Conservation (phyloP, 2,329 filamentous ascomycete species). For the Fusarium veterinarium region DNA sequence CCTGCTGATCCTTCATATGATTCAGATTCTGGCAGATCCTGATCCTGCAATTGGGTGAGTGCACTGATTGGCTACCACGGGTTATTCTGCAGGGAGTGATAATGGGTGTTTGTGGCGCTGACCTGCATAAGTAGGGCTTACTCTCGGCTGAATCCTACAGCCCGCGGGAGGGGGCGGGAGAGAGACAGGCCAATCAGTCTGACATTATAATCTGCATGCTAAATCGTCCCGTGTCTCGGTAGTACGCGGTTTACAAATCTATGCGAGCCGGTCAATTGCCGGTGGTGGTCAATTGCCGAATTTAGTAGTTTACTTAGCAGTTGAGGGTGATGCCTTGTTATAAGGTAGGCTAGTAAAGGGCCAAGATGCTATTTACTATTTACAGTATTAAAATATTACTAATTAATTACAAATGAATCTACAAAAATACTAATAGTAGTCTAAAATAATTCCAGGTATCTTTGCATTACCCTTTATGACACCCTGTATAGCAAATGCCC, state of each 20-base stretch:
- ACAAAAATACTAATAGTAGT: too few relatives aligned
- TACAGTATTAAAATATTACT: background rate
- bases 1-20: background rate
- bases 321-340: too few relatives aligned
- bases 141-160: background rate
- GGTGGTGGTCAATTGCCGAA: background rate
- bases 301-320: rapidly evolving
- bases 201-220: background rate
- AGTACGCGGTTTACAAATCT: background rate
- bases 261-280: background rate
- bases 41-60: background rate
- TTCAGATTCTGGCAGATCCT: background rate
- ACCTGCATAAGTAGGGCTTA: background rate
- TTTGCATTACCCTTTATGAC: background rate
- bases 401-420: rapidly evolving
- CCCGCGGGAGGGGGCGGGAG: background rate
- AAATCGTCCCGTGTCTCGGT: background rate
- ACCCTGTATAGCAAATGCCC: too few relatives aligned
- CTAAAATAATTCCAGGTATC: rapidly evolving
- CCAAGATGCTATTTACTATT: too few relatives aligned
- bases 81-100: background rate
- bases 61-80: background rate
- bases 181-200: background rate
- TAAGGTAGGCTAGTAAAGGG: too few relatives aligned
- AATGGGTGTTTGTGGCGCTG: background rate